phyloP scores from a whole-genome alignment of 495 filamentous ascomycete species.

The Melanomma pulvis-pyrius region DNA sequence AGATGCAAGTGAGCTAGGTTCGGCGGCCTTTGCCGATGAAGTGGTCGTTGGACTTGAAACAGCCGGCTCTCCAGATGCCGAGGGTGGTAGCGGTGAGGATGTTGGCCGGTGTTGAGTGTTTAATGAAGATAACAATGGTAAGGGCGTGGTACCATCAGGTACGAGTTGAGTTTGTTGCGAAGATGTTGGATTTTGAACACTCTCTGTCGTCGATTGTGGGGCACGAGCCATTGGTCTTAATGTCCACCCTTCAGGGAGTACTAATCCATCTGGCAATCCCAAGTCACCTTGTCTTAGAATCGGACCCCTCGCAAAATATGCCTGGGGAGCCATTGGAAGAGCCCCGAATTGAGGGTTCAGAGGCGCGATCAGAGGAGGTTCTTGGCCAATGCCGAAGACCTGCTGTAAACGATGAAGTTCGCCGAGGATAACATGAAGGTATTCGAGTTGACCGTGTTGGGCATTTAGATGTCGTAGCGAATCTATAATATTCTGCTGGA shows the following conservation, averaged over 20 bases:
- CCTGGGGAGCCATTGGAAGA: slow-evolving; percentile 27
- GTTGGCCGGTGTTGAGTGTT: neutral
- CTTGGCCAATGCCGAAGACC: slow-evolving; percentile 24
- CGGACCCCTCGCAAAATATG: slow-evolving; percentile 45
- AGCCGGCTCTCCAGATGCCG: slow-evolving; percentile 12
- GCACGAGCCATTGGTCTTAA: slow-evolving; percentile 45
- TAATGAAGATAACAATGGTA: neutral
- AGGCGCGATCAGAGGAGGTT: slow-evolving; percentile 26
- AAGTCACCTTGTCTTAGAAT: slow-evolving; percentile 66
- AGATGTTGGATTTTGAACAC: neutral
- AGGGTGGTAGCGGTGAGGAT: neutral
- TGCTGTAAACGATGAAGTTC: slow-evolving; percentile 34
- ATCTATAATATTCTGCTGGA: slow-evolving; percentile 38
- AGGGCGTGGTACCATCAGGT: neutral
- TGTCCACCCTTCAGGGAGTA: slow-evolving; percentile 75
- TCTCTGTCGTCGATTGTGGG: slow-evolving; percentile 1
- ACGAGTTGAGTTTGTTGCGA: neutral
- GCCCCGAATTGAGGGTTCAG: slow-evolving; percentile 25
- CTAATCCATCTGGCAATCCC: slow-evolving; percentile 71
- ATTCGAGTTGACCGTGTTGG: slow-evolving; percentile 34
- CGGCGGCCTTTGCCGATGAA: slow-evolving; percentile 19
- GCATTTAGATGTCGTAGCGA: slow-evolving; percentile 34
- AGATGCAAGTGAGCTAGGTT: slow-evolving; percentile 26
- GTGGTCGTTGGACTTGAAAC: neutral
- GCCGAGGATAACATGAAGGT: slow-evolving; percentile 29